These are phyloP conservation scores for Waltergamsia citrina DNA, from an alignment of 2,329 filamentous ascomycete species.

Conservation along the genomic window DNA sequence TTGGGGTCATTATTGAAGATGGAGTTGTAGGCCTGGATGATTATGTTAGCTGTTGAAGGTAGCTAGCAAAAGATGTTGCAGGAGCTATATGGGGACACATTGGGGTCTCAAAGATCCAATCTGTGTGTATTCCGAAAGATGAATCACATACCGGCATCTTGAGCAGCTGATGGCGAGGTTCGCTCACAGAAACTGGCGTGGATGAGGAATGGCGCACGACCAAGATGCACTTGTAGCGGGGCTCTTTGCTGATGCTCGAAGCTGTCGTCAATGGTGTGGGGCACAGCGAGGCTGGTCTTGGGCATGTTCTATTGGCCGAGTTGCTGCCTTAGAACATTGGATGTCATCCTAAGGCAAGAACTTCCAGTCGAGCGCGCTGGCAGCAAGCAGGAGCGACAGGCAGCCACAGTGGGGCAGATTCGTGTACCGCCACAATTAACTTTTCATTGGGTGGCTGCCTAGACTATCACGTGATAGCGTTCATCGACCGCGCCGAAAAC, in stretches of 20 bases:
- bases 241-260: slow-evolving; percentile 16
- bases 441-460: slow-evolving; percentile 19
- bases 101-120: slow-evolving; percentile 3
- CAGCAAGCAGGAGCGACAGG: slow-evolving; percentile 6
- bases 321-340: slow-evolving; percentile 11
- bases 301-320: slow-evolving; percentile 5
- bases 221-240: slow-evolving; percentile 17
- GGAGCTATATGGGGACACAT: not conserved
- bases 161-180: slow-evolving; percentile 15
- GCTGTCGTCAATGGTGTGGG: slow-evolving; percentile 21
- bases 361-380: not conserved
- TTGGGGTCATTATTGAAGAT: slow-evolving; percentile 84
- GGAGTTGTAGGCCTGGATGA: slow-evolving; percentile 81
- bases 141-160: slow-evolving; percentile 35
- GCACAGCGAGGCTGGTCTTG: slow-evolving; percentile 9
- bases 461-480: slow-evolving; percentile 24
- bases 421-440: slow-evolving; percentile 9
- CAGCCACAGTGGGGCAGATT: slow-evolving; percentile 8
- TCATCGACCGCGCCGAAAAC: slow-evolving; percentile 17
- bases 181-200: not conserved
- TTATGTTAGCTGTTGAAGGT: not conserved
- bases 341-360: slow-evolving; percentile 2
- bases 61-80: not conserved
- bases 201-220: slow-evolving; percentile 2
- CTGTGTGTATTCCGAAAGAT: not conserved